Evolutionary conservation across 331 rosid genomes (phyloP).

Genomic region (Dryas integrifolia): DNA sequence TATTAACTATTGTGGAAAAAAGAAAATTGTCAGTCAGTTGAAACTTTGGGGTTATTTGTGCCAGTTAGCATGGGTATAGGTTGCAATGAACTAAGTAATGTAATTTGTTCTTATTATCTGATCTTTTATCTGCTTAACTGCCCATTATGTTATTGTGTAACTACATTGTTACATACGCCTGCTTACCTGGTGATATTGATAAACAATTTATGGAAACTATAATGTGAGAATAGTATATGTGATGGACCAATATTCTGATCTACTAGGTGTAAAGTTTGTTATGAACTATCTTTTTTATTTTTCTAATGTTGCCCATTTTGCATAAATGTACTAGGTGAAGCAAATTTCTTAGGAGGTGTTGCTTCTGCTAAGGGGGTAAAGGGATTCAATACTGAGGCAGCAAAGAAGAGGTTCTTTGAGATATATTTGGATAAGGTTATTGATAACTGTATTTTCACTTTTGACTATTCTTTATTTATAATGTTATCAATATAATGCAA

Average conservation of each 20-base stretch:
- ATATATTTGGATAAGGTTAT: conserved; percentile 81
- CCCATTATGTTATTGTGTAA: neutral
- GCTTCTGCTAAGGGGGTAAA: conserved; percentile 79
- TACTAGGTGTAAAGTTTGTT: neutral
- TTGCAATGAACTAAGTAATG: neutral
- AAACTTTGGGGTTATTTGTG: too few relatives aligned
- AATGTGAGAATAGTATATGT: neutral
- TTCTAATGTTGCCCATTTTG: neutral
- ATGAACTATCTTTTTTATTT: neutral
- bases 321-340: conserved; percentile 62
- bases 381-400: conserved; percentile 70
- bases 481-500: neutral
- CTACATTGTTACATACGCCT: too few relatives aligned
- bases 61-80: neutral
- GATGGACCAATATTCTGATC: neutral
- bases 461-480: neutral
- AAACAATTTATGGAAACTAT: neutral
- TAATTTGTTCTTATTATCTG: neutral
- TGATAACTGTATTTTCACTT: neutral
- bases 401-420: conserved; percentile 87
- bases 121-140: neutral
- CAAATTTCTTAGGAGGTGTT: conserved; percentile 93
- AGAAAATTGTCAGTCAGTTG: too few relatives aligned
- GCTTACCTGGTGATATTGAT: neutral
- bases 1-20: too few relatives aligned